Evolutionary conservation across 371 early-diverging fungal genomes (phyloP).

Genomic region (Mucor lusitanicus): DNA sequence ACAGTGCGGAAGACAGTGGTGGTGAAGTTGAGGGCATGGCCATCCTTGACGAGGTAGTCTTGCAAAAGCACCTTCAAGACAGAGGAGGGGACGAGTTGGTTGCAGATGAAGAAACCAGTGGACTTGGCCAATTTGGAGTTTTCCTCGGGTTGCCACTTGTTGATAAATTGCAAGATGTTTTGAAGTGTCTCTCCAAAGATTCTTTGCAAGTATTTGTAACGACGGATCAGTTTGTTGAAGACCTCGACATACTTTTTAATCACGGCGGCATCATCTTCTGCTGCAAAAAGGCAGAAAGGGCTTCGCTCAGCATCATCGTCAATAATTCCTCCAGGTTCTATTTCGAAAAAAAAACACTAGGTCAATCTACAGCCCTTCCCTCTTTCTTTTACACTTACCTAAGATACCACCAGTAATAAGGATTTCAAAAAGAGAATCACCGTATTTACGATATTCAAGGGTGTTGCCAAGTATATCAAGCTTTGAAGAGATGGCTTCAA

Average conservation of each 20-base stretch:
- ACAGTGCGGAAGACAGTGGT: slow-evolving; percentile 85
- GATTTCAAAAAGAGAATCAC: slow-evolving; percentile 90
- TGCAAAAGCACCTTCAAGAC: slow-evolving; percentile 79
- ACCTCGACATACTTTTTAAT: slow-evolving; percentile 81
- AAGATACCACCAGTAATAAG: slow-evolving; percentile 88
- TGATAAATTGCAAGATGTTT: slow-evolving; percentile 85
- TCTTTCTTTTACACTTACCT: slow-evolving; percentile 45
- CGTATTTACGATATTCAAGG: slow-evolving; percentile 93
- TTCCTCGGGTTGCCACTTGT: slow-evolving; percentile 81
- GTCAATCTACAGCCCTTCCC: neutral
- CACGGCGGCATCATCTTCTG: slow-evolving; percentile 67
- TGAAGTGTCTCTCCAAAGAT: slow-evolving; percentile 83
- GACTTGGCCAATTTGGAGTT: slow-evolving; percentile 79
- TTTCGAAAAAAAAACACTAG: neutral
- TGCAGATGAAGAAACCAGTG: slow-evolving; percentile 74
- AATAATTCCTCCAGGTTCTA: slow-evolving; percentile 91
- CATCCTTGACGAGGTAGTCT: slow-evolving; percentile 93
- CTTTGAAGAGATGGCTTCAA: slow-evolving; percentile 68
- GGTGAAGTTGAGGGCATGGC: slow-evolving; percentile 77
- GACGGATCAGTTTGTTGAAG: slow-evolving; percentile 83
- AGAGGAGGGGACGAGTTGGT: slow-evolving; percentile 65
- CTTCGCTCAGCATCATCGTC: slow-evolving; percentile 78
- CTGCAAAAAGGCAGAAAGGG: slow-evolving; percentile 85
- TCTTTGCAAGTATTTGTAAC: slow-evolving; percentile 91
- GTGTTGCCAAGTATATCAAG: slow-evolving; percentile 85